Evolutionary conservation across 805 yeast genomes (phyloP).

Genomic region (Blastobotrys mokoenaii): DNA sequence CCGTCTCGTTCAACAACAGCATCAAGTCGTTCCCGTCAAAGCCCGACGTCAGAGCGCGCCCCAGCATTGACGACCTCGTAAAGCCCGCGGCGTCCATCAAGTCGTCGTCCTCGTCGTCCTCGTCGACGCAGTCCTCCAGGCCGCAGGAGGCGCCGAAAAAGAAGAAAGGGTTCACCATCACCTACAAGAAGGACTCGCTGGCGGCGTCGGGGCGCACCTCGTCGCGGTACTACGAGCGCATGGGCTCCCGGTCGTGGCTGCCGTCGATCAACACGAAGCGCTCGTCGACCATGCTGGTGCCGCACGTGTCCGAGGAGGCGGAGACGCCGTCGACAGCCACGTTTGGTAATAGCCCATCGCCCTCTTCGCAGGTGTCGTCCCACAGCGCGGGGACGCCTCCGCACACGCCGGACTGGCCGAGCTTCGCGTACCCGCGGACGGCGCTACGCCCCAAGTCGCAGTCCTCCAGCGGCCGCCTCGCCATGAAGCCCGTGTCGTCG

Average conservation of each 20-base stretch:
- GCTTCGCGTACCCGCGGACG: background rate
- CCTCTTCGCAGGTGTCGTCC: background rate
- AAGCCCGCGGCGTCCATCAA: too few relatives aligned
- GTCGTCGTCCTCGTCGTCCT: too few relatives aligned
- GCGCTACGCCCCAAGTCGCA: background rate
- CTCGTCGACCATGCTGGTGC: background rate
- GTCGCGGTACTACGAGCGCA: slow-evolving; percentile 6
- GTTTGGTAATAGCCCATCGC: background rate
- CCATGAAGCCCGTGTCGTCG: background rate
- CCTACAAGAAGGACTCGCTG: slow-evolving; percentile 1
- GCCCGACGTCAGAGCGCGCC: too few relatives aligned
- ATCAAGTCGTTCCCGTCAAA: too few relatives aligned
- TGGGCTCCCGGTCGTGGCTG: slow-evolving; percentile 5
- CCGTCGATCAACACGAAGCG: background rate
- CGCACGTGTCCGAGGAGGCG: too few relatives aligned
- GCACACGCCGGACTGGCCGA: slow-evolving; percentile 1
- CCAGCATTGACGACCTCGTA: too few relatives aligned
- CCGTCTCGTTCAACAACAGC: too few relatives aligned
- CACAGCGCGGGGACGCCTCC: background rate
- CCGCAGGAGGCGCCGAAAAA: background rate
- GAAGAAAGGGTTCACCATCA: slow-evolving; percentile 1
- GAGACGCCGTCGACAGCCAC: too few relatives aligned
- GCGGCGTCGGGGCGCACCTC: background rate
- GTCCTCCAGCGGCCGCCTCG: background rate
- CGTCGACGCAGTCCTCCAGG: too few relatives aligned